These are phyloP conservation scores for Boletus speciosus DNA, from an alignment of 768 basidiomycete genomes.

Conservation along the genomic window DNA sequence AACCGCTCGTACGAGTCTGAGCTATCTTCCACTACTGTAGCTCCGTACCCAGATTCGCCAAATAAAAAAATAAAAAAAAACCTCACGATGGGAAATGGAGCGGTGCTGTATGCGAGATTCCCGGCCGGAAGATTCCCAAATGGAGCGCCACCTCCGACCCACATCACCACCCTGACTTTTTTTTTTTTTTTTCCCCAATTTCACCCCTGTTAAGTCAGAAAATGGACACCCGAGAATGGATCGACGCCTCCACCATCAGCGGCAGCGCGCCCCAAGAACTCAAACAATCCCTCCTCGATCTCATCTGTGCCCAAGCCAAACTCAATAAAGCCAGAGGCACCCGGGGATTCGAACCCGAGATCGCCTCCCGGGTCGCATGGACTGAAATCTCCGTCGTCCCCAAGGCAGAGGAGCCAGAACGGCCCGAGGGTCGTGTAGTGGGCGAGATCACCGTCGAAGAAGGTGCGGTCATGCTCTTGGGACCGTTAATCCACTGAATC, in stretches of 20 bases:
- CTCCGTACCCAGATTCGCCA: too few relatives aligned
- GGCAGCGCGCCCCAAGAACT: constrained; percentile 29
- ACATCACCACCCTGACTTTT: too few relatives aligned
- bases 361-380: constrained; percentile 27
- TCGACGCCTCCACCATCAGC: constrained; percentile 20
- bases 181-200: too few relatives aligned
- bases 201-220: too few relatives aligned
- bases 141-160: too few relatives aligned
- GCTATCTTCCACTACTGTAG: too few relatives aligned
- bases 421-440: constrained; percentile 43
- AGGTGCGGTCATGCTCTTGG: constrained; percentile 28
- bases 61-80: too few relatives aligned
- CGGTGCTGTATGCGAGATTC: too few relatives aligned
- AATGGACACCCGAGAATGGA: not conserved
- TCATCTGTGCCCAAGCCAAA: constrained; percentile 11
- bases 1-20: too few relatives aligned
- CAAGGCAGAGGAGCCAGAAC: constrained; percentile 43
- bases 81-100: too few relatives aligned
- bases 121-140: too few relatives aligned
- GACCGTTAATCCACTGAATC: not conserved
- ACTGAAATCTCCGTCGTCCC: constrained; percentile 41
- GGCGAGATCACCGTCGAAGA: constrained; percentile 40
- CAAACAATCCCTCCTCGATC: constrained; percentile 26
- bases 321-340: constrained; percentile 5
- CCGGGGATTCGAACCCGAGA: constrained; percentile 22